Percentiles rank a stretch among this genome's conserved stretches.
Conservation (phyloP, 2,329 filamentous ascomycete genomes). For the Venturiaceae sp. region DNA sequence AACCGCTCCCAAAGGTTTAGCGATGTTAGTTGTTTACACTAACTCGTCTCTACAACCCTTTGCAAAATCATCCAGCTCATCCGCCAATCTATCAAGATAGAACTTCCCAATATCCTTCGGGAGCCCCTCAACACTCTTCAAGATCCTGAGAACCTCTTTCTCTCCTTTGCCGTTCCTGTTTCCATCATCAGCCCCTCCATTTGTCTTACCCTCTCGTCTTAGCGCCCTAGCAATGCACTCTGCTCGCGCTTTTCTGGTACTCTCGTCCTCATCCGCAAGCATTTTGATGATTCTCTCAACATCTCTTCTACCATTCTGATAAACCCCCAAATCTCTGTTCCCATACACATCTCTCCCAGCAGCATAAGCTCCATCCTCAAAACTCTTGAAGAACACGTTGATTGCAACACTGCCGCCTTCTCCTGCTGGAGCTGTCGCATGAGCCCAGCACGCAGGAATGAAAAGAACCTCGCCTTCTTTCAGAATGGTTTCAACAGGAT, state of each 20-base stretch:
- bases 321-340: constrained; percentile 74
- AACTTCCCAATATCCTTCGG: constrained; percentile 61
- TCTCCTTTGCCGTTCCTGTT: neutral
- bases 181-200: neutral
- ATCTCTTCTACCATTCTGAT: constrained; percentile 60
- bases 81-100: constrained; percentile 62
- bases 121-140: constrained; percentile 41
- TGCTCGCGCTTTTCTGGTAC: neutral
- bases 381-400: constrained; percentile 79
- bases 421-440: constrained; percentile 50
- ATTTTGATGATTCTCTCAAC: neutral
- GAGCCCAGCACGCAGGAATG: constrained; percentile 75
- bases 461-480: constrained; percentile 68
- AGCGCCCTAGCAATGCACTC: neutral
- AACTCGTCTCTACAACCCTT: neutral
- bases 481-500: constrained; percentile 45
- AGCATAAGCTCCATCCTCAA: constrained; percentile 55
- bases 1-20: too few species aligned
- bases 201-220: neutral
- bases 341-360: constrained; percentile 76
- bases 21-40: too few species aligned
- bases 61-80: constrained; percentile 45
- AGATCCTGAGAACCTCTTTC: neutral
- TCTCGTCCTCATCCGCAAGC: neutral
- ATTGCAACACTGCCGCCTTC: constrained; percentile 57